Evolutionary conservation across 768 basidiomycete genomes (phyloP).

Genomic region (Mycena galopus): DNA sequence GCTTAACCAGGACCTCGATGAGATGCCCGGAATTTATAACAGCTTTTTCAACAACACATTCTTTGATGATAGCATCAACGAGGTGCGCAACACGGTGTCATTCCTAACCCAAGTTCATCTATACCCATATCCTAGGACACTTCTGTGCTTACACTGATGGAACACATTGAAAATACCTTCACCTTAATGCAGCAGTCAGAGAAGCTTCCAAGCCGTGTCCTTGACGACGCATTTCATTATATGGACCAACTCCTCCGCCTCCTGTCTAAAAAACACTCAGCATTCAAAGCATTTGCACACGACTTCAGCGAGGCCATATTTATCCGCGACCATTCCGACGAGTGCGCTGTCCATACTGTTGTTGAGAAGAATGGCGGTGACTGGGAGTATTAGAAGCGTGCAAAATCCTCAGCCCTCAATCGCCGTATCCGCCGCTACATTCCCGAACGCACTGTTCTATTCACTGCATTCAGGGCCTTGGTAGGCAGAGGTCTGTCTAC

Average conservation of each 20-base stretch:
- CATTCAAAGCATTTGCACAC: slow-evolving; percentile 15
- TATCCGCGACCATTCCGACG: slow-evolving; percentile 3
- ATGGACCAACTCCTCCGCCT: slow-evolving; percentile 23
- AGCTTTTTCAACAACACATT: too few species aligned
- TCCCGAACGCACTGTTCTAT: not conserved
- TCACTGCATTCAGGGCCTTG: too few species aligned
- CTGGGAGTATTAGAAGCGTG: slow-evolving; percentile 11
- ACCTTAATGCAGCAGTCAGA: not conserved
- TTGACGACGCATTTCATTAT: slow-evolving; percentile 22
- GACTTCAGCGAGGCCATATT: slow-evolving; percentile 19
- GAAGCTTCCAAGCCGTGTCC: not conserved
- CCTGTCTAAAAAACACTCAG: slow-evolving; percentile 8
- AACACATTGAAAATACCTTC: not conserved
- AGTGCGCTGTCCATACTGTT: not conserved
- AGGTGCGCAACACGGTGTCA: too few species aligned
- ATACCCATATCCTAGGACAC: not conserved
- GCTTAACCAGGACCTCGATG: too few species aligned
- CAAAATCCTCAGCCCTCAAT: not conserved
- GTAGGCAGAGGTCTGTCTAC: too few species aligned
- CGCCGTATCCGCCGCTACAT: slow-evolving; percentile 10
- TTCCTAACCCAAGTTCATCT: too few species aligned
- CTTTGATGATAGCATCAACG: too few species aligned
- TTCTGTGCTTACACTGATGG: not conserved
- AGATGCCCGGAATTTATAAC: too few species aligned
- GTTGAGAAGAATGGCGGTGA: not conserved